Evolutionary conservation across 345 rosid genomes (phyloP).

Genomic region (Toxicodendron radicans): DNA sequence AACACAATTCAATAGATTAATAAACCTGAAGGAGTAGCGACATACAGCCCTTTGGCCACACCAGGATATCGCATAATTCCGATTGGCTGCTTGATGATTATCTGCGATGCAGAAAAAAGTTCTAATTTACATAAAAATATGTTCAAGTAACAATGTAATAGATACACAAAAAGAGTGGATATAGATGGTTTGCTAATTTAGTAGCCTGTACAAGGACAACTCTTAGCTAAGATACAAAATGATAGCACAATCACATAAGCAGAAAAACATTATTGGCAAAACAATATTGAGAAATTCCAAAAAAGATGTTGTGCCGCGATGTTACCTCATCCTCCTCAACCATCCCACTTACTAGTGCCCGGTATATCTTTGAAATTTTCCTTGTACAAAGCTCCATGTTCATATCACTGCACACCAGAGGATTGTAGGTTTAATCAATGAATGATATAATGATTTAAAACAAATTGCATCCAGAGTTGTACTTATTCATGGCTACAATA

Average conservation of each 20-base stretch:
- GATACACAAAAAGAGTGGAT: background rate
- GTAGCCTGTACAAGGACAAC: constrained; percentile 7
- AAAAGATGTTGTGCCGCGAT: background rate
- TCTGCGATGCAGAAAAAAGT: constrained; percentile 37
- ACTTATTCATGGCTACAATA: background rate
- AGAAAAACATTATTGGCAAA: background rate
- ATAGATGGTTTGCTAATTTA: constrained; percentile 8
- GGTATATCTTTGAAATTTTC: constrained; percentile 71
- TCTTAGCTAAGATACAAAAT: background rate
- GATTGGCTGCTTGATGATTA: constrained; percentile 67
- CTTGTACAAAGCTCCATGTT: constrained; percentile 37
- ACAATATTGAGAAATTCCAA: background rate
- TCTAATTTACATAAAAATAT: background rate
- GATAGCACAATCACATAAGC: background rate
- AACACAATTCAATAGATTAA: background rate
- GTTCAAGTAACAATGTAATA: background rate
- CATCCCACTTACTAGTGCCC: constrained; percentile 71
- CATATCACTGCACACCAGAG: constrained; percentile 25
- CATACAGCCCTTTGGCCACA: constrained; percentile 83
- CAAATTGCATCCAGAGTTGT: background rate
- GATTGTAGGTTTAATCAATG: constrained; percentile 11
- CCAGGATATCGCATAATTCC: constrained; percentile 73
- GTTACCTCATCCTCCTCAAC: constrained; percentile 64
- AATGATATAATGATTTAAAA: background rate
- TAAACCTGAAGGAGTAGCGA: constrained; percentile 75